Evolutionary conservation across 2,329 filamentous ascomycete genomes (phyloP), one percentile per base, ranked within the genome.

Genomic region (Cordyceps militaris): DNA sequence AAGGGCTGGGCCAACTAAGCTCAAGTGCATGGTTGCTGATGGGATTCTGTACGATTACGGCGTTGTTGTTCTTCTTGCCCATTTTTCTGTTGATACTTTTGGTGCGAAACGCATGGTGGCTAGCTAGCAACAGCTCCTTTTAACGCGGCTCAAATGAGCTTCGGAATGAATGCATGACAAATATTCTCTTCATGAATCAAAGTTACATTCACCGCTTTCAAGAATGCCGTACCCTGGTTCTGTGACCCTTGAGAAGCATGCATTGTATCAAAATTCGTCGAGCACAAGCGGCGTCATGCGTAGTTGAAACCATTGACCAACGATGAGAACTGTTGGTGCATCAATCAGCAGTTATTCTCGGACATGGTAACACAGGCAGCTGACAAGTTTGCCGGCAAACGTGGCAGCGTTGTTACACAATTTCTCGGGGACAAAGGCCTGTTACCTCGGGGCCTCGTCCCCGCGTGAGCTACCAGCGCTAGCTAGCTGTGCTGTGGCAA

Each of bases 1-100:
- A 83, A 79, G 66, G 89, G 89, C 34, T 92, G 89, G 88, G 68
- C 81, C 19, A 69, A 65, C 60, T 73, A 64, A 62, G 26, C 5
- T 11, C 23, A 23, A 21, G 11, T 28, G 32, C 14, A 23, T 44
- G 23, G 32, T 2, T 48, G 32, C 43, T 32, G 21, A 47, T 19
- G 26, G 9, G 26, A 32, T 32, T 57, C 16, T 56, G 47, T 56
- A 49, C 14, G 44, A 56, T 30, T 48, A 56, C 19, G 44, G 53
- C 53, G 56, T 58, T 46, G 26, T 52, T 38, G 38, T 38, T 46
- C 32, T 50, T 32, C 13, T 47, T 21, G 32, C 30, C 11, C 14
- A 16, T 14, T 34, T 55, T 24, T 26, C 30, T 24, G 8, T 56
- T 56, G 32, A 36, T 49, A 13, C 19, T 56, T 48, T 48, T 16